Evolutionary conservation across 805 yeast genomes (phyloP).

Genomic region (Saccharomycopsis selenospora): DNA sequence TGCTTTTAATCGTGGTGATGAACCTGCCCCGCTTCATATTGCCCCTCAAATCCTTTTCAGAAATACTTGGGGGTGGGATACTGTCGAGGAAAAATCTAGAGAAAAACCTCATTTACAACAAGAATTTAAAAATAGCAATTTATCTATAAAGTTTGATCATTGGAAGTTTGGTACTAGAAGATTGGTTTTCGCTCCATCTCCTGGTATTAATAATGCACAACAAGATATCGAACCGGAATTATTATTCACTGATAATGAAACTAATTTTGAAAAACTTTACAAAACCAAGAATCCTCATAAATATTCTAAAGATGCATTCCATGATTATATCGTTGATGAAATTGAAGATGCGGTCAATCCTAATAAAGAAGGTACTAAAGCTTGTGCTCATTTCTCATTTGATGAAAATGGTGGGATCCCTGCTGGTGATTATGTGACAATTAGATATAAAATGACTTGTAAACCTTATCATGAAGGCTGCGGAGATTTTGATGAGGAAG

Average conservation of each 20-base stretch:
- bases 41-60: constrained; percentile 79
- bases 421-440: constrained; percentile 78
- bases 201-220: constrained; percentile 49
- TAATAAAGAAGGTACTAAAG: constrained; percentile 65
- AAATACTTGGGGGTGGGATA: constrained; percentile 93
- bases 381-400: constrained; percentile 77
- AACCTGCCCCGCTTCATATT: constrained; percentile 83
- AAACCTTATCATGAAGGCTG: constrained; percentile 24
- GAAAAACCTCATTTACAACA: constrained; percentile 44
- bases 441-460: constrained; percentile 65
- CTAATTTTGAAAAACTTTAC: constrained; percentile 65
- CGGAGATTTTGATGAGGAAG: constrained; percentile 57
- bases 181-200: constrained; percentile 74
- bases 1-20: constrained; percentile 75
- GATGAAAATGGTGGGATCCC: constrained; percentile 74
- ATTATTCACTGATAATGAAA: constrained; percentile 84
- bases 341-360: constrained; percentile 62
- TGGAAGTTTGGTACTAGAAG: constrained; percentile 61
- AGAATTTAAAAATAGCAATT: constrained; percentile 33
- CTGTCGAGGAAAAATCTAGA: constrained; percentile 38
- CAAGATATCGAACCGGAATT: constrained; percentile 70
- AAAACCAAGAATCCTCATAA: constrained; percentile 49
- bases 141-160: constrained; percentile 54
- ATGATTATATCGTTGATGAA: constrained; percentile 66
- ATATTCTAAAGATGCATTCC: constrained; percentile 86